phyloP scores from a whole-genome alignment of 768 basidiomycete species.

The Xanthoconium purpureum region DNA sequence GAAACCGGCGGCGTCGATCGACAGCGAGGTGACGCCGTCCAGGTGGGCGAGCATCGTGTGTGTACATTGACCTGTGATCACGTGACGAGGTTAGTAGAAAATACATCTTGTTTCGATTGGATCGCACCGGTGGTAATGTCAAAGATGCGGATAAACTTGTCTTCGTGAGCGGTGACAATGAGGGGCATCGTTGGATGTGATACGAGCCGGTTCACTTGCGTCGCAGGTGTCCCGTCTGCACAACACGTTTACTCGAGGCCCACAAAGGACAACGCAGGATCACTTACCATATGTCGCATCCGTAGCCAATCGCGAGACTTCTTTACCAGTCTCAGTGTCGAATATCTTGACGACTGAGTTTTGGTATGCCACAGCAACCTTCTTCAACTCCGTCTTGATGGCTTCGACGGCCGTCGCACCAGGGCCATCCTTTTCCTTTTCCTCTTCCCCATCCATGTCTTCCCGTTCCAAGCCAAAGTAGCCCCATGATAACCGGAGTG shows the following conservation, averaged over 20 bases:
- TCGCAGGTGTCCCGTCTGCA: slow-evolving; percentile 68
- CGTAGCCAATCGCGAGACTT: slow-evolving; percentile 58
- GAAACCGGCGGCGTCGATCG: slow-evolving; percentile 84
- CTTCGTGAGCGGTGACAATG: slow-evolving; percentile 89
- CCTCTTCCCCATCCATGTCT: slow-evolving; percentile 38
- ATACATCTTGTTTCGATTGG: not conserved
- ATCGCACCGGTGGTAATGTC: slow-evolving; percentile 75
- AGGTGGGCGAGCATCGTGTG: slow-evolving; percentile 89
- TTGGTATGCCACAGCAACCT: slow-evolving; percentile 87
- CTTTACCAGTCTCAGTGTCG: slow-evolving; percentile 85
- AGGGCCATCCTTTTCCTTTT: slow-evolving; percentile 44
- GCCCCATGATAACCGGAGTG: slow-evolving; percentile 75
- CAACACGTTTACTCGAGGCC: not conserved
- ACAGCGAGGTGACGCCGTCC: slow-evolving; percentile 87
- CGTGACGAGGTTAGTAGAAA: slow-evolving; percentile 1
- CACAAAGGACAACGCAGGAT: not conserved
- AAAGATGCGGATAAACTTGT: slow-evolving; percentile 89
- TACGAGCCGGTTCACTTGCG: slow-evolving; percentile 81
- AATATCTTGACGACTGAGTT: slow-evolving; percentile 89
- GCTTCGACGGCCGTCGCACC: slow-evolving; percentile 84
- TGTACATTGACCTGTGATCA: slow-evolving; percentile 68
- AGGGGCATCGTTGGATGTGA: slow-evolving; percentile 90
- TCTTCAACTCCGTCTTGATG: slow-evolving; percentile 77
- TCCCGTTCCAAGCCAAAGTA: slow-evolving; percentile 63
- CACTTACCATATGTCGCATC: slow-evolving; percentile 56